Evolutionary conservation across 495 filamentous ascomycete genomes (phyloP).

Genomic region (Talaromyces thailandensis): DNA sequence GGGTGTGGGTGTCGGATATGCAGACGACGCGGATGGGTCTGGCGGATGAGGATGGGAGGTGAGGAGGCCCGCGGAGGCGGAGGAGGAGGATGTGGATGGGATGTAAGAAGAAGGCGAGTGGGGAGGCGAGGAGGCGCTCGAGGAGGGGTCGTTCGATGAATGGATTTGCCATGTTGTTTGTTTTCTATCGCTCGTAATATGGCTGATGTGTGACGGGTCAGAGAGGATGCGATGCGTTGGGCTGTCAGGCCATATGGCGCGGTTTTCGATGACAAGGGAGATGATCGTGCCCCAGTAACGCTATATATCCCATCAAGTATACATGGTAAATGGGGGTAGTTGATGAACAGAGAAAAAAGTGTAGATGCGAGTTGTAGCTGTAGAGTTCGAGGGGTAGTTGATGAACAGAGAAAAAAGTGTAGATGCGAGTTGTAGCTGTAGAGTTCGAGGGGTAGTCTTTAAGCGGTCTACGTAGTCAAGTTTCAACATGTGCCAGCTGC

Average conservation of each 20-base stretch:
- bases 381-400: not conserved
- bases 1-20: slow-evolving; percentile 81
- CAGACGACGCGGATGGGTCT: slow-evolving; percentile 68
- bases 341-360: not conserved
- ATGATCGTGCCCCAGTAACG: not conserved
- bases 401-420: not conserved
- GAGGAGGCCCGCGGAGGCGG: slow-evolving; percentile 52
- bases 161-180: slow-evolving; percentile 29
- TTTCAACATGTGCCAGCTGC: not conserved
- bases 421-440: not conserved
- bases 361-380: not conserved
- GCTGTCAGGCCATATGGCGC: not conserved
- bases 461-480: not conserved
- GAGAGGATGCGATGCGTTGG: not conserved
- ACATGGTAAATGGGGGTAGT: not conserved
- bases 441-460: not conserved
- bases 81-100: slow-evolving; percentile 53
- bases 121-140: slow-evolving; percentile 40
- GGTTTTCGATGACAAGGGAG: not conserved
- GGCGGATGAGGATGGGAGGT: slow-evolving; percentile 38
- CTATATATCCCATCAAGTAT: not conserved
- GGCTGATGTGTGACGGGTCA: not conserved
- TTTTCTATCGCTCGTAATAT: not conserved
- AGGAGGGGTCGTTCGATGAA: slow-evolving; percentile 38
- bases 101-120: slow-evolving; percentile 37